Evolutionary conservation across 208 protist genomes (phyloP), one percentile per base, ranked within the genome.

Genomic region (Wallacemonas sp.): DNA sequence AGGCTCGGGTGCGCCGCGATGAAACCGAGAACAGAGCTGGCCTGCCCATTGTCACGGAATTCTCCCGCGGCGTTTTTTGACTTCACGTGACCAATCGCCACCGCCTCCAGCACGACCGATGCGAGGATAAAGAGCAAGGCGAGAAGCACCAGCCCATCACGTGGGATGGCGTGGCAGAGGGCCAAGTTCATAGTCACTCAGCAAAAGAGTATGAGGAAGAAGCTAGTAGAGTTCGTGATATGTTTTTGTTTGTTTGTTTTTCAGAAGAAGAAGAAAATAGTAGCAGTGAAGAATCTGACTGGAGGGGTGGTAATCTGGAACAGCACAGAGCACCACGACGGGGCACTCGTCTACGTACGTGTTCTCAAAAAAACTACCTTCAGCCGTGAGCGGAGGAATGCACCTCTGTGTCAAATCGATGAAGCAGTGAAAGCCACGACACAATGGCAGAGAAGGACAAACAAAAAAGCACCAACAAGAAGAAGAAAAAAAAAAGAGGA

Each of bases 91-190:
- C 68, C 73, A 26, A 92, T 80, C 2, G 66, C 55, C 38, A 79
- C 68, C 1, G 74, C 77, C 45, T 93, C 80, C 2, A 90, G 59
- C 30, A 86, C 33, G 44, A 79, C 75, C 1, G 73, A 72, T 9
- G 72, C 70, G 22, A 86, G 54, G 22, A 84, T 58, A 28, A 88
- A 75, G 2, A 87, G 67, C 26, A 86, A 34, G 0, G 55, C 55
- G 0, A 84, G 15, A 28, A 71, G 71, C 44, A 80, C 33, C 12
- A 75, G n/a, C 21, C 39, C 33, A 44, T 90, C 79, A 30, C 86
- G 68, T n/a, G 86, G 80, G 34, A 93, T 30, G 31, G 62, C 54
- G 60, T 84, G 68, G 41, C 72, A 86, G 36, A 89, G 42, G 8
- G 79, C 76, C 1, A 87, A 59, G 22, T 47, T 72, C 85, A 86